phyloP scores from a whole-genome alignment of 1,284 basidiomycete genomes.

The Heterobasidion irregulare region DNA sequence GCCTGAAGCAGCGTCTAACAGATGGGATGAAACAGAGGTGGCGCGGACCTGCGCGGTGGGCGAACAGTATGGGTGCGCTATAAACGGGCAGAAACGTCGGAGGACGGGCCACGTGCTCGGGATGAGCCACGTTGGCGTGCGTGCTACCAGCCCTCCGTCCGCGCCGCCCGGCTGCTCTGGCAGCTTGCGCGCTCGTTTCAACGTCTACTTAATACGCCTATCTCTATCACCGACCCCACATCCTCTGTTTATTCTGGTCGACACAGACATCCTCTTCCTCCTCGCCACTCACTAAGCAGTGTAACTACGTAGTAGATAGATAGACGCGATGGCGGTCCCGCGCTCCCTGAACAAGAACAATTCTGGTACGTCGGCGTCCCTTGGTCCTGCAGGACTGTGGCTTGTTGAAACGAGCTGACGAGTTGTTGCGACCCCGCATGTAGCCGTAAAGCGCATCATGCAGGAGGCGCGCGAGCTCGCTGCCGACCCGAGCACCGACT shows the following conservation, averaged over 20 bases:
- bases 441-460: conserved; percentile 93
- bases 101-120: not conserved
- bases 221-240: not conserved
- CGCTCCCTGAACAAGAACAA: conserved; percentile 74
- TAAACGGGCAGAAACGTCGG: not conserved
- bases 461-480: conserved; percentile 89
- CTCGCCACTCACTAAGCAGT: not conserved
- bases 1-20: not conserved
- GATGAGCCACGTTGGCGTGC: not conserved
- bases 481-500: conserved; percentile 75
- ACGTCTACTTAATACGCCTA: not conserved
- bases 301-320: not conserved
- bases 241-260: not conserved
- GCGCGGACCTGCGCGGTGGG: not conserved
- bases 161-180: not conserved
- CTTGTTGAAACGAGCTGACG: not conserved
- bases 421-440: not conserved
- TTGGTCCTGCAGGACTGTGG: not conserved
- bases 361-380: conserved; percentile 42
- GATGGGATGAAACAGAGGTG: not conserved
- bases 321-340: not conserved
- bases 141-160: not conserved
- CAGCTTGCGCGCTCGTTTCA: not conserved
- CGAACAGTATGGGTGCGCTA: not conserved
- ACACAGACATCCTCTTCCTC: not conserved